Evolutionary conservation across 495 filamentous ascomycete species (phyloP).

Genomic region (Neurospora tetraspora): DNA sequence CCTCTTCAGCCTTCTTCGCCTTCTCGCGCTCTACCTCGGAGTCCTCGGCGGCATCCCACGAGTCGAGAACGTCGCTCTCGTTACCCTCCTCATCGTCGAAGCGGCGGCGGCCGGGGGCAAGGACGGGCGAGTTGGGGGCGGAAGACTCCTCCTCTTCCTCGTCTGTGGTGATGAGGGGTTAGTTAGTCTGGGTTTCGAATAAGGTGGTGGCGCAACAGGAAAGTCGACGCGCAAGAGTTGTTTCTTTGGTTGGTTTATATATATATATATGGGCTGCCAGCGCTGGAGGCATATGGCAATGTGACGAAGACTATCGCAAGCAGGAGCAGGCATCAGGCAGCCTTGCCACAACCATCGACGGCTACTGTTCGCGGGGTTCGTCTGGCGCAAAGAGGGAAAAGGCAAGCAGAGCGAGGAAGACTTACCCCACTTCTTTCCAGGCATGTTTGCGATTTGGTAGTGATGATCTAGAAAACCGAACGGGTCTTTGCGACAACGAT

Average conservation of each 20-base stretch:
- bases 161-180: conserved; percentile 14
- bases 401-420: conserved; percentile 10
- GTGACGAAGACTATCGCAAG: background rate
- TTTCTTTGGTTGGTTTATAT: conserved; percentile 7
- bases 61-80: conserved; percentile 83
- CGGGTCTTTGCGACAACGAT: background rate
- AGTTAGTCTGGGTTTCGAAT: conserved; percentile 24
- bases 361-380: background rate
- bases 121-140: conserved; percentile 48
- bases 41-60: conserved; percentile 96
- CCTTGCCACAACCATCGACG: background rate
- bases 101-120: conserved; percentile 45
- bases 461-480: background rate
- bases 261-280: background rate
- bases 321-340: background rate
- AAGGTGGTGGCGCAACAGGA: background rate
- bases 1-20: conserved; percentile 73
- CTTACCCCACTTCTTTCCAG: conserved; percentile 29
- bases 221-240: conserved; percentile 1
- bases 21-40: conserved; percentile 95
- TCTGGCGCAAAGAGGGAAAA: background rate
- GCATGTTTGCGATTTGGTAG: conserved; percentile 12
- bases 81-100: conserved; percentile 91
- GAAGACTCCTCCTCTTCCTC: conserved; percentile 57
- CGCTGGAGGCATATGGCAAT: background rate